Base-by-base conservation (phyloP, 2,329 filamentous ascomycete species). In the Gnomoniopsis smithogilvyi region DNA sequence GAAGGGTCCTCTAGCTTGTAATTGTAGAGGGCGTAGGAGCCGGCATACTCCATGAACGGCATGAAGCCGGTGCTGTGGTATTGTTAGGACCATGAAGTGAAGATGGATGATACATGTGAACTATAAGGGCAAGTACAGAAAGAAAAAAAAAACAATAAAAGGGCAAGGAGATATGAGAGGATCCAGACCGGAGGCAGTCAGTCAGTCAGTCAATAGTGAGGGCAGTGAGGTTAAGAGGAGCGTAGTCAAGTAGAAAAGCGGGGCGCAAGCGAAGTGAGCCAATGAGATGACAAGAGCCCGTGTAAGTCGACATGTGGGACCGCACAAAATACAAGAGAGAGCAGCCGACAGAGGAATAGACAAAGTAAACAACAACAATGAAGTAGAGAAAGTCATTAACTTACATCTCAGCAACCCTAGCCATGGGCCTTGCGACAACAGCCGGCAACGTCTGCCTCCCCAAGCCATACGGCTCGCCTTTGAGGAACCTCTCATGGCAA, bases 41-140 rank as follows among this genome's bases (percentile, higher is more conserved):
- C 86, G 59, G 82, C 87, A 70, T 87, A 96, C 68, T 95, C 92
- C 90, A 96, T 94, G 77, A 96, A 96, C 2, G 92, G 92, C 68
- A 94, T 91, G 72, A 96, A 93, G 59, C 91, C 88, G 80, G 78
- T 75, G 55, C 82, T 78, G 60, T 7, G 21, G 34, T 12, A 12
- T 49, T 19, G 51, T 59, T 17, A 59, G 57, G 24, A 1, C 12
- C 21, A 56, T 47, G 43, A 17, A 24, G 36, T 17, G 22, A 4
- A 21, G 49, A 15, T 24, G 14, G 1, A 22, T n/a, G 33, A 10
- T 11, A 14, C 1, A 4, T 34, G 7, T 8, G 24, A 0, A 22
- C 2, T 17, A 6, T 10, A 14, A 17, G 3, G 51, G n/a, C 22
- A 30, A 48, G 57, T 38, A 38, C 49, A 65, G 4, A 60, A 14